These are phyloP conservation scores for Fusarium sp. DNA, from an alignment of 2,329 filamentous ascomycete species.

Conservation along the genomic window DNA sequence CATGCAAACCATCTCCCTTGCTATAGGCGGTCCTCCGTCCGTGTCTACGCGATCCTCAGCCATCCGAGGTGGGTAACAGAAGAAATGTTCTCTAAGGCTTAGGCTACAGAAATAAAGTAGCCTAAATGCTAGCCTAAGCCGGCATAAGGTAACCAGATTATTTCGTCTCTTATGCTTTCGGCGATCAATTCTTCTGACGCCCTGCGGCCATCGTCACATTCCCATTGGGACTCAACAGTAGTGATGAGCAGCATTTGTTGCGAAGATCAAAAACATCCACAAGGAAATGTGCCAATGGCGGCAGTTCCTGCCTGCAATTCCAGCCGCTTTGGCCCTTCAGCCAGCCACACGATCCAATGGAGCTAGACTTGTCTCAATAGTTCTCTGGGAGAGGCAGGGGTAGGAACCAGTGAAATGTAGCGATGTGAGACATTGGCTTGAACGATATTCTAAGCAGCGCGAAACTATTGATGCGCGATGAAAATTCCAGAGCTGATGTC, in stretches of 20 bases:
- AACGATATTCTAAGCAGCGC: not conserved
- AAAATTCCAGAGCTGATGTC: not conserved
- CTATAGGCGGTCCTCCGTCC: not conserved
- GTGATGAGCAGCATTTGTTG: too few relatives aligned
- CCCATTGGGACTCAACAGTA: not conserved
- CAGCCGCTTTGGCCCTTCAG: slow-evolving; percentile 23
- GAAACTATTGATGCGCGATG: not conserved
- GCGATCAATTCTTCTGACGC: too few relatives aligned
- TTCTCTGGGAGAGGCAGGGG: not conserved
- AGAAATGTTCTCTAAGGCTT: too few relatives aligned
- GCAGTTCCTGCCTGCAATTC: not conserved
- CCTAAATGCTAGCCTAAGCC: too few relatives aligned
- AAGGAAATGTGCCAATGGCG: not conserved
- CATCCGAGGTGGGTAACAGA: too few relatives aligned
- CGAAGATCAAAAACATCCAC: not conserved
- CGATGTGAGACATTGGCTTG: not conserved
- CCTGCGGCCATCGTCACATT: not conserved
- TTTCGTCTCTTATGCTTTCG: too few relatives aligned
- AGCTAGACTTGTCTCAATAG: not conserved
- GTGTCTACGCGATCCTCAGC: not conserved
- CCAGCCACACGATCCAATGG: slow-evolving; percentile 1
- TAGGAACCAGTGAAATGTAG: not conserved
- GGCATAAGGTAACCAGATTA: too few relatives aligned
- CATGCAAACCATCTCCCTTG: not conserved
- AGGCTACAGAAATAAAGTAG: too few relatives aligned